phyloP scores from a whole-genome alignment of 2,329 filamentous ascomycete species.

The Claviceps capensis region DNA sequence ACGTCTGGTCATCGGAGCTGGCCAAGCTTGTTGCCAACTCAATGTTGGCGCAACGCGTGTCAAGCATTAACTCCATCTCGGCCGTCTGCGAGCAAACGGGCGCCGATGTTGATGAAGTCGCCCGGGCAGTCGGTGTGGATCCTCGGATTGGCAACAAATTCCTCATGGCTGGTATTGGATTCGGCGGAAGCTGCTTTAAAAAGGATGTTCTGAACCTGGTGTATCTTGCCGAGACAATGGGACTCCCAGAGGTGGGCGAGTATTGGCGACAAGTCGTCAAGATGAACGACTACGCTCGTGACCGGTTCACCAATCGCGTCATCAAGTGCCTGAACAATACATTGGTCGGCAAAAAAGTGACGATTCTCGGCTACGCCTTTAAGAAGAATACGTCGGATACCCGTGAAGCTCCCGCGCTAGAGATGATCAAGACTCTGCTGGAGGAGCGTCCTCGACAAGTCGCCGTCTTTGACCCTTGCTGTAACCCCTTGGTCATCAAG shows the following conservation, averaged over 20 bases:
- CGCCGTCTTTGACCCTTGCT: conserved; percentile 55
- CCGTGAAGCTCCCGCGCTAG: conserved; percentile 54
- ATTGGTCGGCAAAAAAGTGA: conserved; percentile 55
- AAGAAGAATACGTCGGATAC: conserved; percentile 71
- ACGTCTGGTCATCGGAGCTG: conserved; percentile 66
- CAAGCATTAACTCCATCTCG: conserved; percentile 69
- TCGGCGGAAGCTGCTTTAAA: conserved; percentile 70
- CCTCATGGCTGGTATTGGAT: conserved; percentile 62
- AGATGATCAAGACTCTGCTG: conserved; percentile 51
- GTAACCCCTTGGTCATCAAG: conserved; percentile 35
- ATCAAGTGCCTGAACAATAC: conserved; percentile 56
- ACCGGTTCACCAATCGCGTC: conserved; percentile 53
- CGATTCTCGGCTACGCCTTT: conserved; percentile 63
- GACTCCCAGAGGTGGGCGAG: conserved; percentile 55
- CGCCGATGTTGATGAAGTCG: conserved; percentile 62
- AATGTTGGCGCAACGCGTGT: conserved; percentile 68
- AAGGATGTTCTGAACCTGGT: conserved; percentile 65
- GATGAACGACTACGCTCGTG: conserved; percentile 64
- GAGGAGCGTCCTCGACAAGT: conserved; percentile 51
- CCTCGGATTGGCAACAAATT: conserved; percentile 59
- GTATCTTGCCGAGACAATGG: conserved; percentile 58
- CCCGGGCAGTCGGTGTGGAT: conserved; percentile 54
- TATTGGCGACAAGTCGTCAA: conserved; percentile 64
- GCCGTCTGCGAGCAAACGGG: conserved; percentile 66
- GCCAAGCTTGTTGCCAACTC: conserved; percentile 70